These are phyloP conservation scores for Irpex sp. DNA, from an alignment of 1,284 basidiomycete genomes.

Conservation along the genomic window DNA sequence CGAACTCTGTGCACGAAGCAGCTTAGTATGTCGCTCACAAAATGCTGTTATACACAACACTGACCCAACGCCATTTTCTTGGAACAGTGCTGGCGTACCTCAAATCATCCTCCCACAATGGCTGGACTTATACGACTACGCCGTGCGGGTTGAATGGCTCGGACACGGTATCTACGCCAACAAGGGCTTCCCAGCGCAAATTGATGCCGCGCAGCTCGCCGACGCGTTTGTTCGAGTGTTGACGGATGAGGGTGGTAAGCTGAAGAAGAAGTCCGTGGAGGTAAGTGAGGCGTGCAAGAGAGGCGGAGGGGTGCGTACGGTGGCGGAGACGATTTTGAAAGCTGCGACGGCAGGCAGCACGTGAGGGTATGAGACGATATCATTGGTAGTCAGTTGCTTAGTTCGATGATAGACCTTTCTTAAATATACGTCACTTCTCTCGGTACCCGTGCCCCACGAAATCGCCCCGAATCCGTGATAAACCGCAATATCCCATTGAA, in stretches of 20 bases:
- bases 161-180: constrained; percentile 14
- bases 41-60: background rate
- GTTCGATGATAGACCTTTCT: no score
- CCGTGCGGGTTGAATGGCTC: constrained; percentile 11
- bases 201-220: constrained; percentile 6
- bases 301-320: constrained; percentile 10
- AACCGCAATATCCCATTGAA: no score
- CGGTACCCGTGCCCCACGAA: no score
- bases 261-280: constrained; percentile 9
- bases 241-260: constrained; percentile 2
- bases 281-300: constrained; percentile 8
- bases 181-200: constrained; percentile 6
- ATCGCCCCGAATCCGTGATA: no score
- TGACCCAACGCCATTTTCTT: background rate
- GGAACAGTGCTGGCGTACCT: constrained; percentile 8
- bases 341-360: background rate
- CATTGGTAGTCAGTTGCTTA: background rate
- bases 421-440: no score
- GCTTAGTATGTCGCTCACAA: constrained; percentile 3
- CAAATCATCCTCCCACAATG: constrained; percentile 14
- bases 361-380: background rate
- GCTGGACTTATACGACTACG: constrained; percentile 14
- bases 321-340: constrained; percentile 8
- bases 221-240: constrained; percentile 4
- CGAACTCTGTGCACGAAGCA: constrained; percentile 9